Evolutionary conservation across 2,329 filamentous ascomycete genomes (phyloP), one percentile per base, ranked within the genome.

Genomic region (Botrytis galanthina): DNA sequence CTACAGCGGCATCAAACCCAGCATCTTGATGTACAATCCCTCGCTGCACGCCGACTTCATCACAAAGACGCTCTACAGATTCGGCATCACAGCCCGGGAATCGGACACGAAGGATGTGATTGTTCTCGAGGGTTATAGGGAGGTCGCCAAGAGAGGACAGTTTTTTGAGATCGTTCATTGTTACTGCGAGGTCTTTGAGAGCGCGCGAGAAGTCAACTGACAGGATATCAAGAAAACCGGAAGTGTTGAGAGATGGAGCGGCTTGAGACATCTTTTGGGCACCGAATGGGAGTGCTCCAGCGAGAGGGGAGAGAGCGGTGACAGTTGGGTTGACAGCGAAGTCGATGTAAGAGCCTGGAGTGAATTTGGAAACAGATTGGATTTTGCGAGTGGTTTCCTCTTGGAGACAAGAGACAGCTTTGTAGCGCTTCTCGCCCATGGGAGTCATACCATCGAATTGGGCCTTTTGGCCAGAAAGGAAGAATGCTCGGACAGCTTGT

Each of bases 61-160:
- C 90, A 81, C 95, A 98, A 1, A 99, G 87, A 4, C 87, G 86
- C 80, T 97, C 93, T 0, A 97, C 92, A 0, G 93, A 93, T 26
- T 91, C 89, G 0, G 90, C 90, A 79, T 98, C 95, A 75, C 96
- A 95, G 4, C 96, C 96, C 0, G 95, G 94, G 80, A 99, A 98
- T 44, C 94, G 91, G 2, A 98, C 90, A 48, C 94, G 90, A 0
- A 89, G 87, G 2, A 89, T 89, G 48, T 87, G 85, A 54, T 88
- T 87, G 71, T 78, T 75, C 77, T 93, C 89, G 70, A 97, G 87
- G 0, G 89, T 86, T 48, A 98, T 89, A 0, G 95, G 94, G 32
- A 99, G 84, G 80, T 98, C 94, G 1, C 96, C 96, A 1, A 98
- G 82, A 0, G 86, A 84, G 0, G 94, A 89, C 1, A 99, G 85